These are phyloP conservation scores for Polygonum maritimum DNA, from an alignment of 148 eudicot species.

Conservation along the genomic window DNA sequence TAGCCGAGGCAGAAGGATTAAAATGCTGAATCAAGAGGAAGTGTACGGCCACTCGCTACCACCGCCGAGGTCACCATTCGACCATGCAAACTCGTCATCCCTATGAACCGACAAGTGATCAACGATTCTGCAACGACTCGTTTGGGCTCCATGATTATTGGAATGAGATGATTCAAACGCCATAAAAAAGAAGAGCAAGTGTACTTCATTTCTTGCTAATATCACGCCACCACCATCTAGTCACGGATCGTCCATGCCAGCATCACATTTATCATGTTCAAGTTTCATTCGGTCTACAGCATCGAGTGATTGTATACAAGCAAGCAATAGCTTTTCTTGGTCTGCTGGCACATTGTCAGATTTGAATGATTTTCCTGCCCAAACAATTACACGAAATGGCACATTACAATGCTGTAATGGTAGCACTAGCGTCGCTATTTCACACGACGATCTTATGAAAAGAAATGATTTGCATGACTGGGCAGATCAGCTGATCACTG, in stretches of 20 bases:
- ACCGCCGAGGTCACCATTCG: too few species aligned
- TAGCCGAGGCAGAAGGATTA: conserved; percentile 50
- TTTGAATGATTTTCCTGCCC: conserved; percentile 42
- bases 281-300: conserved; percentile 35
- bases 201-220: too few species aligned
- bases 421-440: conserved; percentile 24
- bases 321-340: conserved; percentile 42
- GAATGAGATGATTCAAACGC: too few species aligned
- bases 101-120: too few species aligned
- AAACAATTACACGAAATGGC: conserved; percentile 25
- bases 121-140: too few species aligned
- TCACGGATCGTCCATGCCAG: conserved; percentile 29
- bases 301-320: conserved; percentile 30
- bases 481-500: conserved; percentile 64
- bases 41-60: too few species aligned
- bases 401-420: conserved; percentile 27
- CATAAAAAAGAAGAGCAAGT: too few species aligned
- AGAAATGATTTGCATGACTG: conserved; percentile 62
- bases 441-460: conserved; percentile 42
- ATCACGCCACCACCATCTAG: conserved; percentile 20
- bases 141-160: too few species aligned
- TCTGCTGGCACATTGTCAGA: conserved; percentile 39
- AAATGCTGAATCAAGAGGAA: too few species aligned
- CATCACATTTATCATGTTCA: conserved; percentile 25
- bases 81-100: too few species aligned